Base-by-base conservation (phyloP, 2,329 filamentous ascomycete species). In the Penicillium thymicola region DNA sequence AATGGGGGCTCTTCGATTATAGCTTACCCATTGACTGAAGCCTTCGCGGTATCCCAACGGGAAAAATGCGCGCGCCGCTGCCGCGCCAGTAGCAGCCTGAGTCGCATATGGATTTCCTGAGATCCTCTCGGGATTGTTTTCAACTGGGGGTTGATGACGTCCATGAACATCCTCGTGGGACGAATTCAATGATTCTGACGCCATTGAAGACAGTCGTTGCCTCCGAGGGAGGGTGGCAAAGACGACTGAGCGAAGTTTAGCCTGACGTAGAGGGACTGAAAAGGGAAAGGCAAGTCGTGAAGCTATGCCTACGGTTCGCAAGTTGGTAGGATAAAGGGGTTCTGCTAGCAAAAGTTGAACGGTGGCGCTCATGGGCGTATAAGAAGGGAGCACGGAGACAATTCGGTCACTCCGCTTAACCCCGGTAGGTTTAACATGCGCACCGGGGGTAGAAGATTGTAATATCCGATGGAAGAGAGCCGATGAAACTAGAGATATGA, bases 1-100 rank as follows among this genome's bases (percentile, higher is more conserved):
- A 51, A 37, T 55, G 9, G 44, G 42, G 32, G 44, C 49, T 30
- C 51, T 45, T 27, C 46, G 11, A 27, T 46, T 27, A 34, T 50
- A 51, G 80, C 86, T 61, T 76, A 90, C 89, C 91, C 94, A 97
- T 81, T 97, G 93, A 65, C 84, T 88, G 61, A 91, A 90, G 16
- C 90, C 93, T 57, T 96, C 92, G 69, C 92, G 94, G 77, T 96
- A 96, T 48, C 92, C 88, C 23, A 97, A 77, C 2, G 94, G 92
- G 64, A 99, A 97, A 73, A 76, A 67, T 28, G 70, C 66, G 49
- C 67, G 66, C 13, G 74, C 66, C 1, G 67, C 67, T 16, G 67
- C 66, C 23, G 60, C 71, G 38, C 63, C 64, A 44, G 65, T 59
- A 48, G 61, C 69, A 52, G 66, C 71, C 52, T 70, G 65, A 30